Conservation (phyloP, 768 basidiomycete species). For the Tylopilus subfusipes region DNA sequence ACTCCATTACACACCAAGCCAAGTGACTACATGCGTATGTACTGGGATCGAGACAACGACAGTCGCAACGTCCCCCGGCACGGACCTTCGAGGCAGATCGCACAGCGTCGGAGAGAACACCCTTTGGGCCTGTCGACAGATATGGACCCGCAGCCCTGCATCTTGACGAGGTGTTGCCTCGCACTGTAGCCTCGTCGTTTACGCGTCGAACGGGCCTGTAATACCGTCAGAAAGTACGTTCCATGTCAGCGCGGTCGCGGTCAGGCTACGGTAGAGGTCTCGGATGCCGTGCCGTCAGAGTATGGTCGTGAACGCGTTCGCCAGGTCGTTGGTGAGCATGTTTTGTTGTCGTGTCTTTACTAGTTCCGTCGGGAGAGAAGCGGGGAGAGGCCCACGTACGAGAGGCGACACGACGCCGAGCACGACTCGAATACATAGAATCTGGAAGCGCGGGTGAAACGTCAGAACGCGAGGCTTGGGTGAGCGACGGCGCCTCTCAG, state of each 20-base stretch:
- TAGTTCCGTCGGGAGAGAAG: slow-evolving; percentile 58
- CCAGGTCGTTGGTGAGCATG: slow-evolving; percentile 31
- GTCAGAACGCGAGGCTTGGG: neutral
- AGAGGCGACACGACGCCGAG: slow-evolving; percentile 80
- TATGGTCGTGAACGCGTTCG: slow-evolving; percentile 48
- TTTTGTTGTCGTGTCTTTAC: slow-evolving; percentile 80
- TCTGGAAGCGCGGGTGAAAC: slow-evolving; percentile 53
- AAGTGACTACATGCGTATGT: too few relatives aligned
- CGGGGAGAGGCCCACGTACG: slow-evolving; percentile 39
- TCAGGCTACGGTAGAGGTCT: slow-evolving; percentile 75
- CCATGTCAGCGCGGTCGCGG: slow-evolving; percentile 78
- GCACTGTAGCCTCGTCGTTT: slow-evolving; percentile 39
- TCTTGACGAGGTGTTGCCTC: slow-evolving; percentile 82
- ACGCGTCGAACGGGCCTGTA: slow-evolving; percentile 39
- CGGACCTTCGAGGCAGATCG: too few relatives aligned
- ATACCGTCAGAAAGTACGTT: slow-evolving; percentile 79
- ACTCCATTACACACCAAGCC: too few relatives aligned
- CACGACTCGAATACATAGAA: slow-evolving; percentile 26
- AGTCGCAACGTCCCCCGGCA: slow-evolving; percentile 86
- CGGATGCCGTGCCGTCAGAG: slow-evolving; percentile 51
- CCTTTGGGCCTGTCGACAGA: too few relatives aligned
- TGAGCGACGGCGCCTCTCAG: too few relatives aligned
- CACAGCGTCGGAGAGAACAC: too few relatives aligned
- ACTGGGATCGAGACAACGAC: too few relatives aligned
- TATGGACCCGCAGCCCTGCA: slow-evolving; percentile 82